These are phyloP conservation scores for Scheffersomyces ergatensis DNA, from an alignment of 805 yeast genomes.

Conservation along the genomic window DNA sequence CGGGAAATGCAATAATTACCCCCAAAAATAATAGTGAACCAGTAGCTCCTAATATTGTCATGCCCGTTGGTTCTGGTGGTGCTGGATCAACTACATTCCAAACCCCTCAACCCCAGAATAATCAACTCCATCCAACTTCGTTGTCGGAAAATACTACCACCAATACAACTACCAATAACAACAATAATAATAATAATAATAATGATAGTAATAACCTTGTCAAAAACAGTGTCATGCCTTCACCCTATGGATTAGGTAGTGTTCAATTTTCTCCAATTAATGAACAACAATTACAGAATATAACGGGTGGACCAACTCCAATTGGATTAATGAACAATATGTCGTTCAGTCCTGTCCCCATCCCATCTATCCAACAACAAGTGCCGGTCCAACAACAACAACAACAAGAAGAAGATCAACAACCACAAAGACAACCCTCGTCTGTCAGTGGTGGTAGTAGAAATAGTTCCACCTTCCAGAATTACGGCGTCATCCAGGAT, in stretches of 20 bases:
- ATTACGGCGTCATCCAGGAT: slow-evolving; percentile 28
- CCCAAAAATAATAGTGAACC: background rate
- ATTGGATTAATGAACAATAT: background rate
- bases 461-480: background rate
- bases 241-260: background rate
- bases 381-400: slow-evolving; percentile 4
- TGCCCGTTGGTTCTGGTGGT: background rate
- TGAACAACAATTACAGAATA: slow-evolving; percentile 1
- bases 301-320: background rate
- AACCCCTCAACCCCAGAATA: background rate
- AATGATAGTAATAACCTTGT: background rate
- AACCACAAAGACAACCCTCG: background rate
- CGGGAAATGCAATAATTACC: background rate
- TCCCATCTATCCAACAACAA: slow-evolving; percentile 2
- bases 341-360: background rate
- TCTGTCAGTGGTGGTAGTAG: background rate
- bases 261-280: background rate
- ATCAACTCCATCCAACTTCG: background rate
- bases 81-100: background rate
- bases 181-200: background rate
- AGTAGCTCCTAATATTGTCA: too few species aligned
- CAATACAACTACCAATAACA: background rate
- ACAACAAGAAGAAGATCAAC: background rate
- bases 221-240: background rate
- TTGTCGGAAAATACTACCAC: background rate